These are phyloP conservation scores for Skeletonema menzelii DNA, from an alignment of 108 stramenopile genomes.

Conservation along the genomic window DNA sequence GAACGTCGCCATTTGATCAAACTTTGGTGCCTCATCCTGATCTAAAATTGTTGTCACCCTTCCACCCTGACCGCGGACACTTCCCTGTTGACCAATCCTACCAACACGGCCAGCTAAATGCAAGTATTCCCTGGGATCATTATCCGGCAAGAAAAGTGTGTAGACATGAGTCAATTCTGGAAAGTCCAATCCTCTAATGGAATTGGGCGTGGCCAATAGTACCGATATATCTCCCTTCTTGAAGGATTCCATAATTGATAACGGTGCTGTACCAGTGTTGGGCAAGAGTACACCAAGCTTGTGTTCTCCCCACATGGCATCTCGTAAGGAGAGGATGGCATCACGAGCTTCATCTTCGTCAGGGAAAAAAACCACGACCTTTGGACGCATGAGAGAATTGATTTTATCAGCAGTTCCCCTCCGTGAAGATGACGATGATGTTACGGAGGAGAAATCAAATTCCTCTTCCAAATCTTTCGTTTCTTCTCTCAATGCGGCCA, in stretches of 20 bases:
- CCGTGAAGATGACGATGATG: slow-evolving; percentile 14
- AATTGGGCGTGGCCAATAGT: slow-evolving; percentile 80
- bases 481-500: slow-evolving; percentile 21
- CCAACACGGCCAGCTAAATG: slow-evolving; percentile 87
- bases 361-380: slow-evolving; percentile 85
- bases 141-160: slow-evolving; percentile 74
- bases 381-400: slow-evolving; percentile 50
- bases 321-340: slow-evolving; percentile 59
- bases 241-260: slow-evolving; percentile 79
- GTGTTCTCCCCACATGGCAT: slow-evolving; percentile 86
- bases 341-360: slow-evolving; percentile 70
- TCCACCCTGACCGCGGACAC: slow-evolving; percentile 63
- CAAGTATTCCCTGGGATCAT: slow-evolving; percentile 86
- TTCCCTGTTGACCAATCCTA: slow-evolving; percentile 82
- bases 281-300: slow-evolving; percentile 74
- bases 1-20: slow-evolving; percentile 63
- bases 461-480: slow-evolving; percentile 30
- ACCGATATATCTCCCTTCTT: slow-evolving; percentile 66
- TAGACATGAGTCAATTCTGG: slow-evolving; percentile 82
- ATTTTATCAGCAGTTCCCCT: slow-evolving; percentile 13
- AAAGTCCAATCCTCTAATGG: slow-evolving; percentile 85
- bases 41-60: slow-evolving; percentile 72
- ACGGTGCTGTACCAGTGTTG: slow-evolving; percentile 65
- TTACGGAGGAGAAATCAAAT: slow-evolving; percentile 4
- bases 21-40: slow-evolving; percentile 61